These are phyloP conservation scores for Rhodotorula sphaerocarpa DNA, from an alignment of 768 basidiomycete genomes.

Conservation along the genomic window DNA sequence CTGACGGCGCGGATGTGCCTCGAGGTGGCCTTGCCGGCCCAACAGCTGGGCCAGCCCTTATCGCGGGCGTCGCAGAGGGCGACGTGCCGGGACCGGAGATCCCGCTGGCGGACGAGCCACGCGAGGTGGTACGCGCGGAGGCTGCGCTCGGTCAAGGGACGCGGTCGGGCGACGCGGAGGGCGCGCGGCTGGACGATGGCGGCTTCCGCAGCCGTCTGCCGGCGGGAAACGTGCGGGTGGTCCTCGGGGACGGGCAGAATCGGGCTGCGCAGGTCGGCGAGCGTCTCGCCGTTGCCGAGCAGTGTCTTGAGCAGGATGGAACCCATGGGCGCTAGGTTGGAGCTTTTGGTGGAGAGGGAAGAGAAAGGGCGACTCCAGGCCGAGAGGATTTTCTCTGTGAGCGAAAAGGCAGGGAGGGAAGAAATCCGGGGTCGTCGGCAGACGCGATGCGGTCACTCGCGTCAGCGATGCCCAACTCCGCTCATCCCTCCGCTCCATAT, in stretches of 20 bases:
- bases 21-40: conserved; percentile 14
- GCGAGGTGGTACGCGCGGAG: conserved; percentile 14
- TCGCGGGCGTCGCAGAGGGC: not conserved
- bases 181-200: not conserved
- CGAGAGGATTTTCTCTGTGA: not conserved
- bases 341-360: not conserved
- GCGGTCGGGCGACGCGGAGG: no score
- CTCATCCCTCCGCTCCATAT: no score
- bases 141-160: conserved; percentile 11
- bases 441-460: no score
- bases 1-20: conserved; percentile 1
- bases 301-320: not conserved
- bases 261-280: conserved; percentile 1
- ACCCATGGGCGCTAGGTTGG: not conserved
- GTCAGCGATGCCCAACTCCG: no score
- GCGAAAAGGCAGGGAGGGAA: no score
- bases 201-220: no score
- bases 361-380: not conserved
- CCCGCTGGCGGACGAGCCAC: conserved; percentile 18
- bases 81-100: not conserved
- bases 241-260: not conserved
- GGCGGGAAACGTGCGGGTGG: not conserved
- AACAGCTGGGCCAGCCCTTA: not conserved
- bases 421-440: no score
- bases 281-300: not conserved